Conservation (phyloP, 441 rosid genomes). For the Corymbia citriodora region DNA sequence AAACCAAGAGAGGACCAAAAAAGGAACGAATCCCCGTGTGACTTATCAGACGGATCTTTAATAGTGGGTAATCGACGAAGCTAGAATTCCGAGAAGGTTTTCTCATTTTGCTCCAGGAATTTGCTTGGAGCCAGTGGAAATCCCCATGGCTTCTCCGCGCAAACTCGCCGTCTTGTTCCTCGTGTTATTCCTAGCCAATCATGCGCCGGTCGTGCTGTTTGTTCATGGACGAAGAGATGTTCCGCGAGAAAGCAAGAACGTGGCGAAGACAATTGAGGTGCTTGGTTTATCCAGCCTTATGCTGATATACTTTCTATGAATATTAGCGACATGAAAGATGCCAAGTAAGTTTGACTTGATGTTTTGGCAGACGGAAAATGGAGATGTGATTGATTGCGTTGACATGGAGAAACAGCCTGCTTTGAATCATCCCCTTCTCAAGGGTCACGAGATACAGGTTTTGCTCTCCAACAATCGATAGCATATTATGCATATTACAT, state of each 20-base stretch:
- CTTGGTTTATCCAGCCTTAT: neutral
- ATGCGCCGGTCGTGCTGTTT: accelerated
- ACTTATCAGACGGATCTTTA: neutral
- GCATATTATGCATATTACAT: neutral
- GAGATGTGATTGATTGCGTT: neutral
- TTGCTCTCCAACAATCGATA: neutral
- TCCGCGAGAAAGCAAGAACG: neutral
- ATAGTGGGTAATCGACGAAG: neutral
- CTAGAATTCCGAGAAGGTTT: neutral
- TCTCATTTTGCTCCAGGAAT: neutral
- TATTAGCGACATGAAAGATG: neutral
- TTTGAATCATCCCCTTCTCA: neutral
- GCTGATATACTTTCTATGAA: neutral
- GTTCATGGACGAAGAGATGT: neutral
- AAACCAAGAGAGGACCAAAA: neutral
- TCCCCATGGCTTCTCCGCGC: neutral
- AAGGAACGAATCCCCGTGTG: neutral
- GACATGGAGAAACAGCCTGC: neutral
- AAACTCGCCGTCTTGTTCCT: neutral
- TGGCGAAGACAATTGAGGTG: neutral
- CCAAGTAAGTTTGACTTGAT: neutral
- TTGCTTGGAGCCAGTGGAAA: neutral
- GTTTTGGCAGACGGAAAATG: neutral
- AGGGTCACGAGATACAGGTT: neutral
- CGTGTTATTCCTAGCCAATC: neutral